phyloP scores from a whole-genome alignment of 1,139 yeast genomes.

The Suhomyces coccinellae region DNA sequence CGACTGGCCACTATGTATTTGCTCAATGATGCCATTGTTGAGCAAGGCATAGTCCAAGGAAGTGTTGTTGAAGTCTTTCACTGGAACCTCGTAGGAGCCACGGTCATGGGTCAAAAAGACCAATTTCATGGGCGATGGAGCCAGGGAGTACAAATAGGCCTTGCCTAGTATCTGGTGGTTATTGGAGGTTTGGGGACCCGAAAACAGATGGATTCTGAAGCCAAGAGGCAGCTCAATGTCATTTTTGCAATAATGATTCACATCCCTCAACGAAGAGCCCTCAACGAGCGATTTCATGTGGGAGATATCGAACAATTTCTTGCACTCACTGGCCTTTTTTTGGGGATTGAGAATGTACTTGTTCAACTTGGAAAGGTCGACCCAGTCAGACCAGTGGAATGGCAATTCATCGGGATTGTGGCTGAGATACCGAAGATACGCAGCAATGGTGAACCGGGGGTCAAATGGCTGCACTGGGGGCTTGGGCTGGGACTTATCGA shows the following conservation, averaged over 20 bases:
- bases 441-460: slow-evolving; percentile 24
- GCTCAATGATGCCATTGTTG: slow-evolving; percentile 28
- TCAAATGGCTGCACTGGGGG: slow-evolving; percentile 23
- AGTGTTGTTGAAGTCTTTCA: slow-evolving; percentile 19
- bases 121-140: slow-evolving; percentile 19
- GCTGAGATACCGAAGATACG: slow-evolving; percentile 17
- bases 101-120: slow-evolving; percentile 20
- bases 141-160: slow-evolving; percentile 16
- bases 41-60: slow-evolving; percentile 24
- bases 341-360: slow-evolving; percentile 23
- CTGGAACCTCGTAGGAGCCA: slow-evolving; percentile 23
- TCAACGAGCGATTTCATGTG: background rate
- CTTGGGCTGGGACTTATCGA: slow-evolving; percentile 3
- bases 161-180: slow-evolving; percentile 28
- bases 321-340: slow-evolving; percentile 18
- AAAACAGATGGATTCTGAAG: slow-evolving; percentile 23
- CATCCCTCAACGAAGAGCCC: background rate
- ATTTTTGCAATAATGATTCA: slow-evolving; percentile 2
- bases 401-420: slow-evolving; percentile 23
- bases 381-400: slow-evolving; percentile 49
- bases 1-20: slow-evolving; percentile 6
- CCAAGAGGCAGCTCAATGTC: slow-evolving; percentile 23
- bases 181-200: slow-evolving; percentile 32
- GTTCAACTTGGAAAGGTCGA: slow-evolving; percentile 32
- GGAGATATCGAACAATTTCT: slow-evolving; percentile 24